Base-by-base conservation (phyloP, 2,329 filamentous ascomycete genomes). In the Penicillium crustosum region DNA sequence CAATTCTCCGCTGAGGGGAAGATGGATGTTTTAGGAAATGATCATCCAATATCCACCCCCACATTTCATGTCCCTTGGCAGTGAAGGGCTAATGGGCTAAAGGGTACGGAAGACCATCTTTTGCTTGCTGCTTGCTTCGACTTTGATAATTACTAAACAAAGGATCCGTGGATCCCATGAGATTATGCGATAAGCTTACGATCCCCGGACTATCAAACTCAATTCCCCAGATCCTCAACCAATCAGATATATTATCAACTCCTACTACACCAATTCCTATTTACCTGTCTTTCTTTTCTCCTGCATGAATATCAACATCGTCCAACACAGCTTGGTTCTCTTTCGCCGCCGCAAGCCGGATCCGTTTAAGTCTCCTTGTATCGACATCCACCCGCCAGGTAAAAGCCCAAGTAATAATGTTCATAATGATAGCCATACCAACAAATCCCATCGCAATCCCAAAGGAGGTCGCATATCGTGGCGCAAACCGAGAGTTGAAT, bases 1-100 rank as follows among this genome's bases (percentile, higher is more conserved):
- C n/a, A n/a, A 23, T 43, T n/a, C 31, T 38, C 41, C 12, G n/a
- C 19, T 53, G 49, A 53, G 54, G 54, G 49, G 42, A 44, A 19
- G 6, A 1, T 29, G 19, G 7, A 47, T 27, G 42, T 17, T 33
- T 53, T 41, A 6, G 42, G 54, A 15, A 53, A 47, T 36, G 54
- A 57, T 57, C 54, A 6, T 31, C 48, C 36, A 10, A 3, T 27
- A 27, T 31, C 43, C 43, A 21, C 23, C 49, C 17, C 49, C 38
- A 19, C 39, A 42, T 13, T 31, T 56, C 38, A 33, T 41, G 31
- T 47, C 47, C 6, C 23, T 27, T 36, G 10, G 6, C 6, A 19
- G 6, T 25, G 4, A 23, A 31, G 19, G 7, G 19, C 35, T 13
- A 6, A 33, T 33, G 31, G 31, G 31, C 4, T 13, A 10, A 29